Base-by-base conservation (phyloP, 345 rosid species). In the Gynandropsis gynandra region DNA sequence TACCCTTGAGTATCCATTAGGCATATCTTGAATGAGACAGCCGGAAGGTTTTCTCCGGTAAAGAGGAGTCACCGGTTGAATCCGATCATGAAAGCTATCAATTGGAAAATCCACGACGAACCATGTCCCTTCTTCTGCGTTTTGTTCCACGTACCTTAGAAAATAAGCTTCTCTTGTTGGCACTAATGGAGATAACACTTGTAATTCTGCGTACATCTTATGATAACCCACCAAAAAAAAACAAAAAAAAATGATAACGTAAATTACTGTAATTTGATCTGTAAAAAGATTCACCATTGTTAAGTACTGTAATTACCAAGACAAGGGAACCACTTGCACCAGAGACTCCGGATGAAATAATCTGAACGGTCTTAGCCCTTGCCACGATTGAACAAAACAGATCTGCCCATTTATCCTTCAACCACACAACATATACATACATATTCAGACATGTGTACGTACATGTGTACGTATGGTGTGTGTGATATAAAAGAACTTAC, bases 1-100 rank as follows among this genome's bases (percentile, higher is more conserved):
- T 11, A 83, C 94, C 77, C 71, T 78, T 24, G 99, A 85, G 72
- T 93, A 93, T 7, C 99, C 99, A 63, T 88, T 88, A 37, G 97
- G 94, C 90, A 93, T 81, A 57, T 93, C 99, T 59, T 83, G 95
- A 63, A 93, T 85, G 15, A 88, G 47, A 57, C 97, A 88, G 15
- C 99, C 97, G 8, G 99, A 88, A 0, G 95, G 82, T 20, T 72
- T 65, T 61, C 97, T 81, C 65, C 64, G 76, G 60, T 79, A 82
- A 2, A 83, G 87, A 49, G 48, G 13, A 42, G 10, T 36, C 13
- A 14, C 1, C 5, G 52, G 68, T 17, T 82, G 82, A 12, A 83
- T 62, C 45, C 52, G 76, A n/a, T 64, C 61, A 27, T 68, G 82
- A 67, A 83, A 74, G 61, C 82, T 74, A 51, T 83, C 87, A 3